Conservation (phyloP, 371 early-diverging fungal species). For the Thermomucor indicae-seudaticae region DNA sequence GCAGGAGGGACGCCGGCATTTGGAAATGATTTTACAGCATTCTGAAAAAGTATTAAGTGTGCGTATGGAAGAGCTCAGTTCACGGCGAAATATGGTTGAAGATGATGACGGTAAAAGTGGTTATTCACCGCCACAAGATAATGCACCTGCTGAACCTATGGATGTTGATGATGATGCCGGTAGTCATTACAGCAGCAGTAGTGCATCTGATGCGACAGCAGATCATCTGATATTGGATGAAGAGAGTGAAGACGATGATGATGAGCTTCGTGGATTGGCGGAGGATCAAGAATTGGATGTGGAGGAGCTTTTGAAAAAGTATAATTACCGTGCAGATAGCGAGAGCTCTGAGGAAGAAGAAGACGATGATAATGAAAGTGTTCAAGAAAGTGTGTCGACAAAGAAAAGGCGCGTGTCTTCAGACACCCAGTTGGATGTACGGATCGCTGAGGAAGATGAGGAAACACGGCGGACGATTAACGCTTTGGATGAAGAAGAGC, state of each 20-base stretch:
- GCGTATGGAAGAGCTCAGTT: constrained; percentile 49
- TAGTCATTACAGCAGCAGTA: too few relatives aligned
- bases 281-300: constrained; percentile 48
- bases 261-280: constrained; percentile 25
- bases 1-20: constrained; percentile 55
- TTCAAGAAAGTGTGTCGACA: too few relatives aligned
- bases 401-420: too few relatives aligned
- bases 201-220: too few relatives aligned
- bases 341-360: constrained; percentile 15
- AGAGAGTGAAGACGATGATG: constrained; percentile 28
- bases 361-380: too few relatives aligned
- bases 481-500: too few relatives aligned
- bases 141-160: constrained; percentile 1
- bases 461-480: too few relatives aligned
- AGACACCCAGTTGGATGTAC: too few relatives aligned
- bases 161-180: constrained; percentile 27
- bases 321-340: constrained; percentile 31
- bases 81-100: not conserved
- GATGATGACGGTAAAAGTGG: constrained; percentile 8
- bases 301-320: constrained; percentile 48
- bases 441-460: too few relatives aligned
- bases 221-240: constrained; percentile 32
- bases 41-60: constrained; percentile 69
- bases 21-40: constrained; percentile 68
- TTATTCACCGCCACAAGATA: not conserved